Base-by-base conservation (phyloP, 495 filamentous ascomycete species). In the Neurospora pannonica region DNA sequence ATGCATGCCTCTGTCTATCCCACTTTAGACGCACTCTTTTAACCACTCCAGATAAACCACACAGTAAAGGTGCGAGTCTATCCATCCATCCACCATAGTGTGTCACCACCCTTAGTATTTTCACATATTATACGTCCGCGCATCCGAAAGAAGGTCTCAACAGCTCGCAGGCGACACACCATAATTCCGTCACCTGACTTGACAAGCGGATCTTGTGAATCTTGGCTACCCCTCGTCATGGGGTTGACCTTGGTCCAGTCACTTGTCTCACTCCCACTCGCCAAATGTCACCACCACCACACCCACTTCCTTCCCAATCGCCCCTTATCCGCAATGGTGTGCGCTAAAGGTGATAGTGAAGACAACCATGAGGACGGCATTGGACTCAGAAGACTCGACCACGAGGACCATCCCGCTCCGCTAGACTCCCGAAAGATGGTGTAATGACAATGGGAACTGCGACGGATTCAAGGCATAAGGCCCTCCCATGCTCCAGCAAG, bases 181-280 rank as follows among this genome's bases (percentile, higher is more conserved):
- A 73, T 38, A 36, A 17, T 4, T 31, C 62, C 24, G 36, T 73
- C 72, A 73, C 72, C 72, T 73, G 39, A 46, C 62, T 24, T 73
- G 38, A 34, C 60, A 67, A 34, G 28, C 54, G 54, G 54, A 67
- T 28, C 48, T 67, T 67, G 28, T 9, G 7, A 34, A 67, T 67
- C 54, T 67, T 67, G 54, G 54, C 54, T 67, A 67, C 54, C 28
- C 28, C 28, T 67, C 38, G 72, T 73, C 72, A 70, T 73, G 72
- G 62, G 72, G 60, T 70, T 42, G 31, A 21, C 38, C 54, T 40
- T 70, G 17, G 38, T 73, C 54, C 72, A 38, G 72, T 73, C 38
- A 73, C 48, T 31, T 70, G 72, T 73, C 72, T 73, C 72, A 73
- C 72, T 36, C 38, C 54, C 60, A 42, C 69, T 28, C 71, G 34